These are phyloP conservation scores for Cladophialophora yegresii DNA, from an alignment of 2,329 filamentous ascomycete species.

Conservation along the genomic window DNA sequence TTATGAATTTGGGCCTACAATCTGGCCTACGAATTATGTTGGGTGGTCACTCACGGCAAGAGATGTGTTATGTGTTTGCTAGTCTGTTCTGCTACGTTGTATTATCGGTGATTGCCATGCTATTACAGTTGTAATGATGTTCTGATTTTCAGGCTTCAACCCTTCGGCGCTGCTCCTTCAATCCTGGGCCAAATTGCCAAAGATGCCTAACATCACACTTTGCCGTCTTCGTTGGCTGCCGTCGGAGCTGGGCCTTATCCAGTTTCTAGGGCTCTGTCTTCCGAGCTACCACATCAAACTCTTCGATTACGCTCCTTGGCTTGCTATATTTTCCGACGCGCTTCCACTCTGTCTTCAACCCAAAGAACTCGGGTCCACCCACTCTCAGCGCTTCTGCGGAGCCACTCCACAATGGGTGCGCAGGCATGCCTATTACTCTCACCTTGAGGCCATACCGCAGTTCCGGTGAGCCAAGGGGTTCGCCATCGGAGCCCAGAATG, in stretches of 20 bases:
- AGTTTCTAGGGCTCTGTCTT: not conserved
- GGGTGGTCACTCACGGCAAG: not conserved
- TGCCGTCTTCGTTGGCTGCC: not conserved
- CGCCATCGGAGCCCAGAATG: constrained; percentile 31
- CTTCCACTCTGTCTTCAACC: constrained; percentile 36
- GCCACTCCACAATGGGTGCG: constrained; percentile 54
- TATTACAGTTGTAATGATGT: not conserved
- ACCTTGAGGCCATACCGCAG: constrained; percentile 56
- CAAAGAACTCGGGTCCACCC: constrained; percentile 48
- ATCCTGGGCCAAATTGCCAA: not conserved
- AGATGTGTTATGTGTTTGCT: not conserved
- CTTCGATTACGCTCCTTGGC: constrained; percentile 39
- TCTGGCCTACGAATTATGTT: not conserved
- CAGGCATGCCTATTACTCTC: constrained; percentile 53
- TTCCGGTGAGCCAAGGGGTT: constrained; percentile 31
- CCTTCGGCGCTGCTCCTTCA: not conserved
- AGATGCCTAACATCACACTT: not conserved
- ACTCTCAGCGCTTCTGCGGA: constrained; percentile 44
- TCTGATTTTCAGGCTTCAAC: not conserved
- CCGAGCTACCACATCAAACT: constrained; percentile 25
- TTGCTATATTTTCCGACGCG: constrained; percentile 34
- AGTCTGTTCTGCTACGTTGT: not conserved
- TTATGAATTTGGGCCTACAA: not conserved
- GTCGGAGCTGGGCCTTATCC: not conserved
- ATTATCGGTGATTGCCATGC: not conserved